These are phyloP conservation scores for Russula vinacea DNA, from an alignment of 768 basidiomycete species.

Conservation along the genomic window DNA sequence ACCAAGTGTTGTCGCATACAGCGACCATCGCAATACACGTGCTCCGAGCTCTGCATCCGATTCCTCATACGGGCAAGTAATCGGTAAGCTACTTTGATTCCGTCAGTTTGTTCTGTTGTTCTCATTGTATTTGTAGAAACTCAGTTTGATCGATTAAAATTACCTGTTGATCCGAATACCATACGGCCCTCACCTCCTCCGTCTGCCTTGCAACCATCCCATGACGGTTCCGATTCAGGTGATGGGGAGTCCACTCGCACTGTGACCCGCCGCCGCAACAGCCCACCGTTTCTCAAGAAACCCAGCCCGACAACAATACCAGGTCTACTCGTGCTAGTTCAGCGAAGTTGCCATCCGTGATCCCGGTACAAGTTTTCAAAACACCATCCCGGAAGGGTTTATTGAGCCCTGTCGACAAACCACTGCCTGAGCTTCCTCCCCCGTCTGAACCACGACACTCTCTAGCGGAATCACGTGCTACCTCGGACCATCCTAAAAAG, in stretches of 20 bases:
- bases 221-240: slow-evolving; percentile 5
- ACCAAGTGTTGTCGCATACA: slow-evolving; percentile 9
- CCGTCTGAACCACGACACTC: slow-evolving; percentile 36
- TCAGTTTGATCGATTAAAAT: slow-evolving; percentile 18
- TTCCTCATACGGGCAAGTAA: slow-evolving; percentile 57
- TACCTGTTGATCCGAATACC: slow-evolving; percentile 48
- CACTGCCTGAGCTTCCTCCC: slow-evolving; percentile 30
- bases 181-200: slow-evolving; percentile 64
- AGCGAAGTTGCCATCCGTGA: slow-evolving; percentile 8
- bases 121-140: slow-evolving; percentile 26
- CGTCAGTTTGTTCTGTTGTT: not conserved
- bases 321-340: slow-evolving; percentile 38
- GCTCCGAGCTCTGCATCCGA: slow-evolving; percentile 40
- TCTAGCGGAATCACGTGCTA: slow-evolving; percentile 13
- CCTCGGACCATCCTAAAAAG: slow-evolving; percentile 35
- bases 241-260: slow-evolving; percentile 42
- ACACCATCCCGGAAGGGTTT: slow-evolving; percentile 5
- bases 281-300: slow-evolving; percentile 44
- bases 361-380: slow-evolving; percentile 28
- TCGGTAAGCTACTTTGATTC: slow-evolving; percentile 44
- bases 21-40: slow-evolving; percentile 11
- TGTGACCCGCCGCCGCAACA: slow-evolving; percentile 40
- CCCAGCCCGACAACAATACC: slow-evolving; percentile 51
- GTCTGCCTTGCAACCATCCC: slow-evolving; percentile 53
- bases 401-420: slow-evolving; percentile 25